phyloP scores from a whole-genome alignment of 345 rosid genomes.

The Fremontodendron californicum region DNA sequence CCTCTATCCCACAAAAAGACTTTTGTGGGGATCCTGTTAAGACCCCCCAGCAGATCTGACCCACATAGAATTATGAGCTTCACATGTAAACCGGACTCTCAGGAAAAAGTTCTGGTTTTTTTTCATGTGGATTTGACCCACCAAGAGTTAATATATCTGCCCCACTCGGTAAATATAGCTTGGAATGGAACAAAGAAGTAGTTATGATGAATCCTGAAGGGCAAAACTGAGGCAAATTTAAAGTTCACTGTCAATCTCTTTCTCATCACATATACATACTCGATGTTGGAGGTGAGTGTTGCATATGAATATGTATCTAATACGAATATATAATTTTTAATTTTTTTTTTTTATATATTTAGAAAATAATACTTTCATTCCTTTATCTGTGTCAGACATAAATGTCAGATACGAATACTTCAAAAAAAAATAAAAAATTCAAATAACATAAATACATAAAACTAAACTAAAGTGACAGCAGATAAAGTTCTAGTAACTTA shows the following conservation, averaged over 20 bases:
- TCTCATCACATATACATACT: too few relatives aligned
- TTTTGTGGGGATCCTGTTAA: background rate
- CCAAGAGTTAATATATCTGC: slow-evolving; percentile 21
- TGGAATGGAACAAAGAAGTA: slow-evolving; percentile 9
- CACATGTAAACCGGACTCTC: slow-evolving; percentile 33
- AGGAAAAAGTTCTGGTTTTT: slow-evolving; percentile 15
- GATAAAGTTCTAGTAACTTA: background rate
- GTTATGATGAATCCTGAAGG: slow-evolving; percentile 15
- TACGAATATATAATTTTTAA: too few relatives aligned
- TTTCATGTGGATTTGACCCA: slow-evolving; percentile 18
- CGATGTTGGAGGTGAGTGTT: too few relatives aligned
- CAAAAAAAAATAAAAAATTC: too few relatives aligned
- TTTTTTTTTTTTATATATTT: too few relatives aligned
- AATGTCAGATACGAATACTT: too few relatives aligned
- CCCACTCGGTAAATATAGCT: slow-evolving; percentile 20
- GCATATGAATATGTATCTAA: too few relatives aligned
- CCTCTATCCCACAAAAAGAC: too few relatives aligned
- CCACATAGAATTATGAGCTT: slow-evolving; percentile 28
- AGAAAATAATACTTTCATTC: too few relatives aligned
- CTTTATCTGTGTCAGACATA: too few relatives aligned
- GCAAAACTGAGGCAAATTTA: background rate
- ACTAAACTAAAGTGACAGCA: background rate
- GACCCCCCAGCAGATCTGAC: slow-evolving; percentile 18
- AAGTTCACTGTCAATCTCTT: background rate
- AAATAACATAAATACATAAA: too few relatives aligned